A percentile compares a stretch with the other conserved stretches of the same genome.
Conservation (phyloP, 2,329 filamentous ascomycete species). For the Penicillium janthinellum region DNA sequence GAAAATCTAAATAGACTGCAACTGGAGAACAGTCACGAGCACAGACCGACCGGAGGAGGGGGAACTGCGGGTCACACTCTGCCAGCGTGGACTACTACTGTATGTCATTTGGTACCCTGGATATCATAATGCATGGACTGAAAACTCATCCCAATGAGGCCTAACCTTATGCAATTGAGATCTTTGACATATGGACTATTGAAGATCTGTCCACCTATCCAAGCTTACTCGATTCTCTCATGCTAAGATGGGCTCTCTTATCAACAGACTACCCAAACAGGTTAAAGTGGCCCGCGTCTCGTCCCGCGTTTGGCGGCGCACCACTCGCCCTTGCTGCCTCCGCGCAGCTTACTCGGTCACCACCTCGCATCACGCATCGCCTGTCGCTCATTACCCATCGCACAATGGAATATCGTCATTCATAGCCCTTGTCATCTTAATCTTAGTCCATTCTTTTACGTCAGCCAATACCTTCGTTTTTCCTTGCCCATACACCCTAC, state of each 20-base stretch:
- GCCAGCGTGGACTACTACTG: not conserved
- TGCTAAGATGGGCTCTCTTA: not conserved
- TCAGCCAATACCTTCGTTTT: not conserved
- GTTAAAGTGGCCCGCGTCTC: constrained; percentile 40
- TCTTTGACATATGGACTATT: not conserved
- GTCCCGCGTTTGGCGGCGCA: constrained; percentile 31
- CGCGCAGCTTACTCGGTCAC: constrained; percentile 8
- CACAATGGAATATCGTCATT: not conserved
- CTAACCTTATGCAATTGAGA: no score
- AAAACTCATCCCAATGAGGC: no score
- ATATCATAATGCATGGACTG: not conserved
- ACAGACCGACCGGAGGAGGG: constrained; percentile 1
- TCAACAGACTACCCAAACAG: constrained; percentile 23
- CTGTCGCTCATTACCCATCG: constrained; percentile 1
- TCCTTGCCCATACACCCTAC: constrained; percentile 20
- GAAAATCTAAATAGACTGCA: not conserved
- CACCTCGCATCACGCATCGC: not conserved
- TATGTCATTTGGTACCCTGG: not conserved
- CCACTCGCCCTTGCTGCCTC: constrained; percentile 24
- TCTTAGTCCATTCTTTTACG: not conserved
- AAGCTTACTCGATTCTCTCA: not conserved
- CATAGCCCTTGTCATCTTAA: not conserved
- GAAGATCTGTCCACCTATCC: not conserved
- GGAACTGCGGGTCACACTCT: not conserved
- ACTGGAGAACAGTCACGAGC: not conserved